A percentile compares a stretch with the other conserved stretches of the same genome.
phyloP scores from a whole-genome alignment of 257 asterid species.

The Solanum tacnaense region DNA sequence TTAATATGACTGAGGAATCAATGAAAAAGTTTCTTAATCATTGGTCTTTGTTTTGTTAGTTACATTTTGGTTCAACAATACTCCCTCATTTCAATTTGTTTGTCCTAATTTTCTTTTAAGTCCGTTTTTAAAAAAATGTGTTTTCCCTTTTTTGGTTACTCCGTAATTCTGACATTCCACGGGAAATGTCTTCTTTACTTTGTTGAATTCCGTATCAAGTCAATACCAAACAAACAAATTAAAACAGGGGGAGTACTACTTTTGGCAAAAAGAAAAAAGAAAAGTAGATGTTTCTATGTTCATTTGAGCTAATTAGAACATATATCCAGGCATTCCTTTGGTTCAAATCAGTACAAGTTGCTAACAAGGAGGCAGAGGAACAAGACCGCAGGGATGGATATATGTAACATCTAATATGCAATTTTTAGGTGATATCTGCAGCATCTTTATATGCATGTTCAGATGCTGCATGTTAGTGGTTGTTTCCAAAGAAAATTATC shows the following conservation, averaged over 20 bases:
- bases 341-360: constrained; percentile 87
- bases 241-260: neutral
- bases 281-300: neutral
- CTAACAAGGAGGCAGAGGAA: constrained; percentile 93
- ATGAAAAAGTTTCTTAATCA: neutral
- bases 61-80: neutral
- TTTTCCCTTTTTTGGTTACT: neutral
- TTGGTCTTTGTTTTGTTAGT: neutral
- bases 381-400: constrained; percentile 92
- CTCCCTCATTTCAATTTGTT: neutral
- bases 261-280: neutral
- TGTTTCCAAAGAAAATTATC: neutral
- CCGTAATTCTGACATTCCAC: neutral
- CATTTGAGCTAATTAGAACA: neutral
- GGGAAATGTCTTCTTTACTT: neutral
- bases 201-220: neutral
- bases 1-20: neutral
- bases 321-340: constrained; percentile 76
- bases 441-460: neutral
- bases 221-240: neutral
- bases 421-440: neutral
- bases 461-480: neutral
- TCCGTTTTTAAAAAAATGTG: neutral
- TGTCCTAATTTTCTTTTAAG: neutral
- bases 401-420: constrained; percentile 11